These are phyloP conservation scores for Adansonia grandidieri DNA, from an alignment of 441 rosid species.

Conservation along the genomic window DNA sequence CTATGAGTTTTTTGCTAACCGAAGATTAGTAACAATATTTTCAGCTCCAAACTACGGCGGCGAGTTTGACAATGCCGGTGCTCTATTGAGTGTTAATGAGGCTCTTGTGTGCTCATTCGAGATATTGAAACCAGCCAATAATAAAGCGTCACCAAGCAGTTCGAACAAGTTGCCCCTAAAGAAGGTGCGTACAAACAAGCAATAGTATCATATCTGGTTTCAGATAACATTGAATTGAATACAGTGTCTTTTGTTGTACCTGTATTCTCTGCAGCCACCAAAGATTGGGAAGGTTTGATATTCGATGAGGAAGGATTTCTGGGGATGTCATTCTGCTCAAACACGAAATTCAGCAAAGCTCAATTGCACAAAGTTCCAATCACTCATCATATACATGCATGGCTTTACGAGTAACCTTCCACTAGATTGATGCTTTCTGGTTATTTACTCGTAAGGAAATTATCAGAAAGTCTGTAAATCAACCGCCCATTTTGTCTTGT, in stretches of 20 bases:
- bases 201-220: background rate
- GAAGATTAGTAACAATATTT: slow-evolving; percentile 86
- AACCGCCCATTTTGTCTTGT: slow-evolving; percentile 18
- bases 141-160: slow-evolving; percentile 47
- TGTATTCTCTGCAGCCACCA: slow-evolving; percentile 52
- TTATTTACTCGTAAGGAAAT: slow-evolving; percentile 17
- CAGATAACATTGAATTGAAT: background rate
- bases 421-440: slow-evolving; percentile 15
- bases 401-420: background rate
- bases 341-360: slow-evolving; percentile 29
- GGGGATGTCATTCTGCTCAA: slow-evolving; percentile 22
- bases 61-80: slow-evolving; percentile 97
- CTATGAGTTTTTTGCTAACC: slow-evolving; percentile 86
- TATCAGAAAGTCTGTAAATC: slow-evolving; percentile 25
- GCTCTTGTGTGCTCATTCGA: slow-evolving; percentile 84
- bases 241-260: slow-evolving; percentile 20
- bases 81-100: slow-evolving; percentile 77
- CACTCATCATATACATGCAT: background rate
- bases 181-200: slow-evolving; percentile 54
- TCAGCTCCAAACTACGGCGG: slow-evolving; percentile 99
- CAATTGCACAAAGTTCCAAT: slow-evolving; percentile 17
- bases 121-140: slow-evolving; percentile 74
- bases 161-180: slow-evolving; percentile 53
- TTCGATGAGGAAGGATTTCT: slow-evolving; percentile 7
- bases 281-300: slow-evolving; percentile 52